A percentile compares a stretch with the other conserved stretches of the same genome.
Evolutionary conservation across 345 rosid genomes (phyloP).

Genomic region (Moringa oleifera): DNA sequence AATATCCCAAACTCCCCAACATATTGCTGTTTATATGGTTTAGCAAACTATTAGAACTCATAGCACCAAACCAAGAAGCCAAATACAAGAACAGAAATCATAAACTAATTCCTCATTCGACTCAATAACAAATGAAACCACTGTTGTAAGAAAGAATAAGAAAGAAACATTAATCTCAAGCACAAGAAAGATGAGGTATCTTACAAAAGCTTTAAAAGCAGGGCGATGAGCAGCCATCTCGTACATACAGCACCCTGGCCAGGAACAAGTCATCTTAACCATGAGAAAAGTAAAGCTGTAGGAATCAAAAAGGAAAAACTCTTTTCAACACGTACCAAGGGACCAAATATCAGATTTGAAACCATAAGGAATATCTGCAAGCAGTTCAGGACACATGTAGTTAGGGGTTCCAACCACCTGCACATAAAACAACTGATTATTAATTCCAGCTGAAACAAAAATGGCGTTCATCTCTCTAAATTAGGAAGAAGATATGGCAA

Average conservation of each 20-base stretch:
- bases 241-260: slow-evolving; percentile 92
- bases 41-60: not conserved
- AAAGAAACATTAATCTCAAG: not conserved
- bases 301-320: not conserved
- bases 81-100: not conserved
- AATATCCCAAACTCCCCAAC: not conserved
- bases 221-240: slow-evolving; percentile 99
- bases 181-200: slow-evolving; percentile 24
- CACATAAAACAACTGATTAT: slow-evolving; percentile 10
- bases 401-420: slow-evolving; percentile 99
- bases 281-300: slow-evolving; percentile 3
- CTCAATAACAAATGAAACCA: not conserved
- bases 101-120: too few species aligned
- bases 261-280: slow-evolving; percentile 27
- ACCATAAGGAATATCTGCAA: slow-evolving; percentile 97
- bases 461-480: not conserved
- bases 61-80: slow-evolving; percentile 8
- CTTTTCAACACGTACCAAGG: slow-evolving; percentile 47
- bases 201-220: slow-evolving; percentile 98
- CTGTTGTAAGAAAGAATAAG: not conserved
- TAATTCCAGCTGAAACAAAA: slow-evolving; percentile 14
- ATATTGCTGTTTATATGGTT: not conserved
- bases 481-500: slow-evolving; percentile 1
- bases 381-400: slow-evolving; percentile 98
- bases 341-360: slow-evolving; percentile 99